phyloP scores from a whole-genome alignment of 2,329 filamentous ascomycete species.

The Monosporascus cannonballus region DNA sequence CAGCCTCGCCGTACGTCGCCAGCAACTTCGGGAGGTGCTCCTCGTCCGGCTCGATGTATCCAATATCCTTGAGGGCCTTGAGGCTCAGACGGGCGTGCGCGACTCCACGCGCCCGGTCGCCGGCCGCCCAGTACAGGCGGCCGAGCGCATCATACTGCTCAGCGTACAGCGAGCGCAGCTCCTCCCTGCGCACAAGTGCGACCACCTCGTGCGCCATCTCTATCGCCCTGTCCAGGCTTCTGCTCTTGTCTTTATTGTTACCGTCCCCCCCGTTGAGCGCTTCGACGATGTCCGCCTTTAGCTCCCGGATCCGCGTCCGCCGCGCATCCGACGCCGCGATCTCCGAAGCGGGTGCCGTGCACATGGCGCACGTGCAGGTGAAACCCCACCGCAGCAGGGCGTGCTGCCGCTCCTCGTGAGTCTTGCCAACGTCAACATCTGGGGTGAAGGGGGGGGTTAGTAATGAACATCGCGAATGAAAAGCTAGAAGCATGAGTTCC shows the following conservation, averaged over 20 bases:
- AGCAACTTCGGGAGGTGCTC: constrained; percentile 15
- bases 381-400: constrained; percentile 27
- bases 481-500: no score
- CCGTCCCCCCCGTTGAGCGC: constrained; percentile 21
- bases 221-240: constrained; percentile 12
- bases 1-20: background rate
- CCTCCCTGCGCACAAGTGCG: constrained; percentile 21
- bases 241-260: constrained; percentile 1
- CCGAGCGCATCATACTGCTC: constrained; percentile 30
- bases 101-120: constrained; percentile 20
- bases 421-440: constrained; percentile 26
- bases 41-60: constrained; percentile 18
- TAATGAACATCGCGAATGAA: background rate
- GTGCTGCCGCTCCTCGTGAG: constrained; percentile 18
- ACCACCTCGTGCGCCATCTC: constrained; percentile 23
- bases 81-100: constrained; percentile 24
- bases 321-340: constrained; percentile 25
- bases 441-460: background rate
- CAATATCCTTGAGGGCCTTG: constrained; percentile 22
- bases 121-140: constrained; percentile 25
- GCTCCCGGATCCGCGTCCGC: constrained; percentile 19
- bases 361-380: constrained; percentile 27
- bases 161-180: constrained; percentile 23
- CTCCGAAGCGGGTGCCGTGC: constrained; percentile 17
- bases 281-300: constrained; percentile 18